phyloP scores from a whole-genome alignment of 2,329 filamentous ascomycete species.

The Aspergillus pseudonomiae region DNA sequence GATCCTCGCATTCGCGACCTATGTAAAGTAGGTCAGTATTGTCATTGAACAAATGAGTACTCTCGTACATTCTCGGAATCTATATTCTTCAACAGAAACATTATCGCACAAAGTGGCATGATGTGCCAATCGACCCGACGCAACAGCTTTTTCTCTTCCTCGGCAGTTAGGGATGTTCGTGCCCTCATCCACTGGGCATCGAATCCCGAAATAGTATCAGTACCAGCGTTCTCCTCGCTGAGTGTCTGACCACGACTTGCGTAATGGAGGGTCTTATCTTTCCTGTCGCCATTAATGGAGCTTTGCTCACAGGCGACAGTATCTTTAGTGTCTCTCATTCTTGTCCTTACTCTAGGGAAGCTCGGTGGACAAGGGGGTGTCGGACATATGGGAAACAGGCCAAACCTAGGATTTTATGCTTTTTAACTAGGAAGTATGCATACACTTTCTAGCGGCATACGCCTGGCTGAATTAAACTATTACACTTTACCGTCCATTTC shows the following conservation, averaged over 20 bases:
- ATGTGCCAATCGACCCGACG: slow-evolving; percentile 48
- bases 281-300: neutral
- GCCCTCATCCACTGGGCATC: slow-evolving; percentile 36
- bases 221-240: slow-evolving; percentile 12
- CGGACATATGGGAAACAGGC: neutral
- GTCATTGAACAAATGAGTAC: neutral
- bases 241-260: slow-evolving; percentile 22
- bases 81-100: slow-evolving; percentile 35
- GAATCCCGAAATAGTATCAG: slow-evolving; percentile 30
- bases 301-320: neutral
- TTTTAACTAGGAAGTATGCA: neutral
- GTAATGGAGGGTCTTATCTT: slow-evolving; percentile 21
- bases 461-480: neutral
- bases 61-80: slow-evolving; percentile 35
- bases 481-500: neutral
- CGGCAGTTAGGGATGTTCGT: slow-evolving; percentile 37
- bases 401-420: neutral
- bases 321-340: neutral
- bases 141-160: slow-evolving; percentile 51
- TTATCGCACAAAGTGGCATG: slow-evolving; percentile 44
- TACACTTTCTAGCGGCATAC: neutral
- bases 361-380: neutral
- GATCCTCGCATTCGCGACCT: slow-evolving; percentile 39
- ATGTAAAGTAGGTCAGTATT: slow-evolving; percentile 8
- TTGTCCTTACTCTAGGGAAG: neutral